These are phyloP conservation scores for Pleoardoris graminearum DNA, from an alignment of 2,329 filamentous ascomycete genomes.

Conservation along the genomic window DNA sequence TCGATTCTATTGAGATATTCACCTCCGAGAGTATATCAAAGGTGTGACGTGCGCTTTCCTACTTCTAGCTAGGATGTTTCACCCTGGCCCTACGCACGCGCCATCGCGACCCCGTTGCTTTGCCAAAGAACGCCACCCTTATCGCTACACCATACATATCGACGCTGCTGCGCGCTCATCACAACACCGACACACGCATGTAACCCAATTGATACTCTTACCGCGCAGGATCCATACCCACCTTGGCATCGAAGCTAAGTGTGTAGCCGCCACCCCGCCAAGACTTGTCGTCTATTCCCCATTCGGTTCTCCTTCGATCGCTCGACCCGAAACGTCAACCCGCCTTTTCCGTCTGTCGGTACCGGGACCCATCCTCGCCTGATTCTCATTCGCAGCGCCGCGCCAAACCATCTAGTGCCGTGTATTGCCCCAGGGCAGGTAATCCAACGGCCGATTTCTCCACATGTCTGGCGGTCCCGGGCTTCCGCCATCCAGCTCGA, in stretches of 20 bases:
- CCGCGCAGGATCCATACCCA: no score
- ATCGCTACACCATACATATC: neutral
- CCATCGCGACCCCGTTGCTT: neutral
- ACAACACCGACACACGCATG: neutral
- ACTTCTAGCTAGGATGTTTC: constrained; percentile 2
- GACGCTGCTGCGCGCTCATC: neutral
- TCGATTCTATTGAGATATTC: no score
- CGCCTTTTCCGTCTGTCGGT: constrained; percentile 2
- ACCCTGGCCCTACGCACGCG: neutral
- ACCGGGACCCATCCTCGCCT: neutral
- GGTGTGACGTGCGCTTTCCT: neutral
- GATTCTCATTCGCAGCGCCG: constrained; percentile 5
- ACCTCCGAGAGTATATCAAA: no score
- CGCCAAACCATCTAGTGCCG: neutral
- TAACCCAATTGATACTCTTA: neutral
- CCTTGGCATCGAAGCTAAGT: no score
- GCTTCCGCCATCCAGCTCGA: neutral
- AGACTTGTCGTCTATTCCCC: constrained; percentile 1
- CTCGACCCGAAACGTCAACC: neutral
- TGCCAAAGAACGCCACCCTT: neutral
- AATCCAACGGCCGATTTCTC: neutral
- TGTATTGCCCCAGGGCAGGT: neutral
- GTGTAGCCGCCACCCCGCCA: neutral
- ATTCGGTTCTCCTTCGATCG: constrained; percentile 1
- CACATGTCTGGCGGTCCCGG: constrained; percentile 12